phyloP scores from a whole-genome alignment of 2,329 filamentous ascomycete genomes.

The Tolypocladium pustulatum region DNA sequence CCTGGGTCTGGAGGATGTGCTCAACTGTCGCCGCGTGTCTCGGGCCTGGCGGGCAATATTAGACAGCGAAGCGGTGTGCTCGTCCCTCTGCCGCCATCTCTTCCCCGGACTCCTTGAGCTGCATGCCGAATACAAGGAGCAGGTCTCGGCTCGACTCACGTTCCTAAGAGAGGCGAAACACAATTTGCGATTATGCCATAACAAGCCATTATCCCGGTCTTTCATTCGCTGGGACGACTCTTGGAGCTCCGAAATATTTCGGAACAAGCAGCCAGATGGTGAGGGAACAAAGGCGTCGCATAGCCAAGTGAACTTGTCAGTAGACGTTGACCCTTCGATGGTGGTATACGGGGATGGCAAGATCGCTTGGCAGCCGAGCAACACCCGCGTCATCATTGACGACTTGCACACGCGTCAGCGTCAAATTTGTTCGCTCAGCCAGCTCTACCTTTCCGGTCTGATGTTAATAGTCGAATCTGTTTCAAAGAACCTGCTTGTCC shows the following conservation, averaged over 20 bases:
- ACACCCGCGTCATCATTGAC: constrained; percentile 12
- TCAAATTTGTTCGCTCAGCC: constrained; percentile 3
- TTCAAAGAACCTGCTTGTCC: constrained; percentile 4
- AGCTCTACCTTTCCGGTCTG: constrained; percentile 1
- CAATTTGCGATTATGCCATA: constrained; percentile 7
- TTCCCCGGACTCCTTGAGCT: constrained; percentile 16
- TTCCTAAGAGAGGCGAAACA: constrained; percentile 6
- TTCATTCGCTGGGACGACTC: constrained; percentile 9
- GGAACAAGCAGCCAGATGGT: background rate
- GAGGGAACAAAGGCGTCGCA: background rate
- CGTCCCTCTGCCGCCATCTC: constrained; percentile 11
- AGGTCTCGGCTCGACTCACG: constrained; percentile 1
- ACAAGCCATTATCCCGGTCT: background rate
- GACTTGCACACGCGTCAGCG: constrained; percentile 11
- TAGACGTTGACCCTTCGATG: too few relatives aligned
- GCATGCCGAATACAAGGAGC: background rate
- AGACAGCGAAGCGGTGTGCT: constrained; percentile 11
- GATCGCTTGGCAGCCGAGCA: constrained; percentile 15
- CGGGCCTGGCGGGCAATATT: constrained; percentile 14
- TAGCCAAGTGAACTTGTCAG: background rate
- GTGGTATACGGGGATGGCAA: constrained; percentile 13
- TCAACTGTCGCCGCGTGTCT: constrained; percentile 14
- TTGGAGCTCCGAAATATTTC: constrained; percentile 4
- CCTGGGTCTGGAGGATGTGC: constrained; percentile 14
- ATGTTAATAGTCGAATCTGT: constrained; percentile 5